These are phyloP conservation scores for Taphrina deformans DNA, from an alignment of 1,139 yeast genomes.

Conservation along the genomic window DNA sequence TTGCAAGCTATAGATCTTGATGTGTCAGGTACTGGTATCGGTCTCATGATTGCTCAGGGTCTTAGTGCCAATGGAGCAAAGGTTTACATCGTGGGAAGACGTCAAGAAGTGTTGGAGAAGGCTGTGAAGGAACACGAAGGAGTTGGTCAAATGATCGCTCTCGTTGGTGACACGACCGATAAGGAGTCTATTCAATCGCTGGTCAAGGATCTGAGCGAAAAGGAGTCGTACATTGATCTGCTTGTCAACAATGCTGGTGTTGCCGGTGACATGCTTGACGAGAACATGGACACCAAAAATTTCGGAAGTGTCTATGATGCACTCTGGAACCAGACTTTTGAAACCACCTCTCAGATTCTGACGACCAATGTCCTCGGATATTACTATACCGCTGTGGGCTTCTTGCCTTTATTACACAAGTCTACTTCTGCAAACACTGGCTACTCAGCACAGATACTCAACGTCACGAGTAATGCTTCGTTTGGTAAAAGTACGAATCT, in stretches of 20 bases:
- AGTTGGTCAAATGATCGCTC: conserved; percentile 36
- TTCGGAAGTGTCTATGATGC: conserved; percentile 34
- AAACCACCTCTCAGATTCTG: conserved; percentile 25
- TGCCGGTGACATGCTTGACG: conserved; percentile 33
- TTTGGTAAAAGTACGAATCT: conserved; percentile 33
- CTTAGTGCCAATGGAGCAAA: conserved; percentile 40
- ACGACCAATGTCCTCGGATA: conserved; percentile 37
- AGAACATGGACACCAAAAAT: conserved; percentile 27
- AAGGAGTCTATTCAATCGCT: conserved; percentile 35
- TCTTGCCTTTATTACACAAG: conserved; percentile 34
- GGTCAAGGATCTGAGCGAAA: conserved; percentile 34
- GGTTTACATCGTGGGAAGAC: conserved; percentile 40
- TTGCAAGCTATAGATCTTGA: too few relatives aligned
- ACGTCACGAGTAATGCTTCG: conserved; percentile 39
- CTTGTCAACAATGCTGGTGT: conserved; percentile 40
- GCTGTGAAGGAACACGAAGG: conserved; percentile 38
- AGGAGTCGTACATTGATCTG: conserved; percentile 38
- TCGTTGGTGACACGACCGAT: conserved; percentile 38
- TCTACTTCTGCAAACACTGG: conserved; percentile 35
- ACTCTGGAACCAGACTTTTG: conserved; percentile 33
- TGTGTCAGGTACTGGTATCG: conserved; percentile 39
- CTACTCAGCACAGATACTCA: conserved; percentile 37
- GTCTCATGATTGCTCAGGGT: conserved; percentile 40
- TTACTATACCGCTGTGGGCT: conserved; percentile 39
- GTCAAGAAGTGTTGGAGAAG: conserved; percentile 37